Evolutionary conservation across 257 asterid species (phyloP).

Genomic region (Galeopsis tetrahit): DNA sequence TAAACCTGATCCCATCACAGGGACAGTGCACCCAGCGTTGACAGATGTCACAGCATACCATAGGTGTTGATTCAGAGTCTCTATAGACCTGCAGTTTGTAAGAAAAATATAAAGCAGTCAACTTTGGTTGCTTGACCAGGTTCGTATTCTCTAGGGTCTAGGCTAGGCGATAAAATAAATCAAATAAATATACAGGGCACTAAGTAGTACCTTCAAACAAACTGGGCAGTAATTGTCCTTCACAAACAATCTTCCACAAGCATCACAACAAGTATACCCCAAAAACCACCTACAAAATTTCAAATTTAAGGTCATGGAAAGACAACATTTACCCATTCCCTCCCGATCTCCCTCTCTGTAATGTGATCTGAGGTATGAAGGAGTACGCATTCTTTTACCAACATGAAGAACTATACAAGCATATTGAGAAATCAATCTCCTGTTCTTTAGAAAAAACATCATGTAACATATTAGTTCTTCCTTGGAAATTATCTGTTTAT

Average conservation of each 20-base stretch:
- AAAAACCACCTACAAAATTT: slow-evolving; percentile 85
- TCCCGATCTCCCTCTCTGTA: neutral
- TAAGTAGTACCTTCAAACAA: slow-evolving; percentile 81
- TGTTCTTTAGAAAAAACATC: neutral
- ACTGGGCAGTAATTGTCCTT: slow-evolving; percentile 97
- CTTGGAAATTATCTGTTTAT: neutral
- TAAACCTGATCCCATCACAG: slow-evolving; percentile 94
- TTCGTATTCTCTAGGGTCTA: slow-evolving; percentile 10
- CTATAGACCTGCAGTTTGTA: slow-evolving; percentile 75
- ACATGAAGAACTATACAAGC: slow-evolving; percentile 10
- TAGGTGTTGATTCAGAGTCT: slow-evolving; percentile 98
- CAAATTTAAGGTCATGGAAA: slow-evolving; percentile 18
- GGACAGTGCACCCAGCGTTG: slow-evolving; percentile 99
- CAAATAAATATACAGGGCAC: slow-evolving; percentile 23
- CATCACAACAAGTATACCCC: slow-evolving; percentile 99
- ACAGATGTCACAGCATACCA: slow-evolving; percentile 98
- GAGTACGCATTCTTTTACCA: neutral
- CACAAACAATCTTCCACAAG: slow-evolving; percentile 96
- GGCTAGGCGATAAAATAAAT: slow-evolving; percentile 25
- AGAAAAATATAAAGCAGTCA: slow-evolving; percentile 33
- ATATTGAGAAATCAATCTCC: slow-evolving; percentile 13
- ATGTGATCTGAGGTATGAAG: neutral
- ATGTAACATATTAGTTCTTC: neutral
- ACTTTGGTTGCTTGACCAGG: slow-evolving; percentile 30
- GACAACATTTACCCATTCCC: neutral